A percentile compares a stretch with the other conserved stretches of the same genome.
Evolutionary conservation across 495 filamentous ascomycete species (phyloP).

Genomic region (Rhizodiscina lignyota): DNA sequence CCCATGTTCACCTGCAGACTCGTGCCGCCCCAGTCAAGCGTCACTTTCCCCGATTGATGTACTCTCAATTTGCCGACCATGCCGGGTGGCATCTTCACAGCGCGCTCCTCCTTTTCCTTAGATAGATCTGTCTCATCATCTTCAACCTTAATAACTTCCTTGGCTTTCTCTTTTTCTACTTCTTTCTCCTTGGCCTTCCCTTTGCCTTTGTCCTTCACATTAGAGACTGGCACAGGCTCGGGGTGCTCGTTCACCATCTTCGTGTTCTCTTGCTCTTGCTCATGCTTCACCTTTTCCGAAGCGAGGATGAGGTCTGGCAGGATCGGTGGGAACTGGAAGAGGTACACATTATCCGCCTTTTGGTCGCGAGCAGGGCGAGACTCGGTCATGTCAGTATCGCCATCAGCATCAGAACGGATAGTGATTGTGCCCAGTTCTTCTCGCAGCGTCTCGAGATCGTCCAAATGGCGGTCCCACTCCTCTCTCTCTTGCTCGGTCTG

Average conservation of each 20-base stretch:
- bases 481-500: conserved; percentile 26
- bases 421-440: conserved; percentile 18
- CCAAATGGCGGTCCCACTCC: conserved; percentile 21
- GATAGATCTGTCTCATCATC: conserved; percentile 10
- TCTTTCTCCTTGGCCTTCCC: too few relatives aligned
- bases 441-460: conserved; percentile 16
- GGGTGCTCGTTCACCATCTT: too few relatives aligned
- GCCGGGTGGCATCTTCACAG: conserved; percentile 22
- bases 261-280: too few relatives aligned
- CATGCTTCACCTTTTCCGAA: too few relatives aligned
- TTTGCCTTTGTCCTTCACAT: too few relatives aligned
- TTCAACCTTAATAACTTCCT: too few relatives aligned
- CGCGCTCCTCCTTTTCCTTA: too few relatives aligned
- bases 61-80: conserved; percentile 41
- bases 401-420: conserved; percentile 11
- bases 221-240: too few relatives aligned
- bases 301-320: conserved; percentile 30
- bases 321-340: conserved; percentile 49
- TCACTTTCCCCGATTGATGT: conserved; percentile 39
- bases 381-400: conserved; percentile 20
- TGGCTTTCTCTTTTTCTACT: background rate
- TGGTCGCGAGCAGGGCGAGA: conserved; percentile 11
- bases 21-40: conserved; percentile 44
- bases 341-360: conserved; percentile 36
- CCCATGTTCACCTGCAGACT: conserved; percentile 26